Evolutionary conservation across 768 basidiomycete genomes (phyloP).

Genomic region (Boletellus sp.): DNA sequence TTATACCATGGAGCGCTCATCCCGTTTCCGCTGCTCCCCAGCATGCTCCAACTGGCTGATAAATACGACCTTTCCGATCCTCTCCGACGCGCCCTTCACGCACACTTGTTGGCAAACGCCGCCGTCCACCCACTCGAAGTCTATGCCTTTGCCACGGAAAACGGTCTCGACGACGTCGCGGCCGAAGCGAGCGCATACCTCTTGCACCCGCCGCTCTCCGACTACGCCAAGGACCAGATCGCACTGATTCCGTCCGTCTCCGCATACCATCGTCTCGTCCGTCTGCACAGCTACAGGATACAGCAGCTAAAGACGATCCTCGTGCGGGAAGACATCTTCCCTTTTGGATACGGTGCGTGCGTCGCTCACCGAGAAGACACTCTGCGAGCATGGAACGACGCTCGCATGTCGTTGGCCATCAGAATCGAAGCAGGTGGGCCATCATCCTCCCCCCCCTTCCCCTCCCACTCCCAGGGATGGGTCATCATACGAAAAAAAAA

Average conservation of each 20-base stretch:
- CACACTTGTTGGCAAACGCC: slow-evolving; percentile 55
- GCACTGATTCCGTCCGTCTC: slow-evolving; percentile 51
- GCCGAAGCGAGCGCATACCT: slow-evolving; percentile 58
- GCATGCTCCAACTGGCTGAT: slow-evolving; percentile 56
- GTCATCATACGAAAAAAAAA: background rate
- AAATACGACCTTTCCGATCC: slow-evolving; percentile 58
- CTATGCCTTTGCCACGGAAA: slow-evolving; percentile 51
- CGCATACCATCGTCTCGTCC: slow-evolving; percentile 62
- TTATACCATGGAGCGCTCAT: slow-evolving; percentile 44
- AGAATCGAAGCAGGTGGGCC: slow-evolving; percentile 52
- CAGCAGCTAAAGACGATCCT: slow-evolving; percentile 50
- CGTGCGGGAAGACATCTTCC: slow-evolving; percentile 61
- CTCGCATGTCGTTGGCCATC: slow-evolving; percentile 41
- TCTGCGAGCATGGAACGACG: slow-evolving; percentile 47
- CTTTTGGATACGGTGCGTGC: slow-evolving; percentile 68
- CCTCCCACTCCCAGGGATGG: no score
- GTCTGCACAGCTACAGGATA: slow-evolving; percentile 55
- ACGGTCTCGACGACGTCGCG: slow-evolving; percentile 45
- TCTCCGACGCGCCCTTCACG: slow-evolving; percentile 41
- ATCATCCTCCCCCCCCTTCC: no score
- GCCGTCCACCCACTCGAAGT: slow-evolving; percentile 51
- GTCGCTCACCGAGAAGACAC: slow-evolving; percentile 46
- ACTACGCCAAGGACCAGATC: slow-evolving; percentile 50
- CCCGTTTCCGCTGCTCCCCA: slow-evolving; percentile 60
- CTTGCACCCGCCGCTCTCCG: slow-evolving; percentile 48